Evolutionary conservation across 306 rosid genomes (phyloP).

Genomic region (Erythrophleum fordii): DNA sequence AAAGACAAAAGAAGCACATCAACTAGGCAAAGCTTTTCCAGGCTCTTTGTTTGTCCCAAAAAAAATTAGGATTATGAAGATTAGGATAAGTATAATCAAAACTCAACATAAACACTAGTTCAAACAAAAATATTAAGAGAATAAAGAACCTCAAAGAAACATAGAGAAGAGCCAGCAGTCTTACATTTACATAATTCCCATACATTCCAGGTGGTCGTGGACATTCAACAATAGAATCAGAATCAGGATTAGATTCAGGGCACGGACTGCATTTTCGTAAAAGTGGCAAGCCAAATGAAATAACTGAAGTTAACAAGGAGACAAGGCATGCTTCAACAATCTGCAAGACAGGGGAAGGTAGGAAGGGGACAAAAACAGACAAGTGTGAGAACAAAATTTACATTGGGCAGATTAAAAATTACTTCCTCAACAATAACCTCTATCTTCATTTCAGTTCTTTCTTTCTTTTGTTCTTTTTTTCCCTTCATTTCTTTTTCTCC

Average conservation of each 20-base stretch:
- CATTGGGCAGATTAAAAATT: slow-evolving; percentile 27
- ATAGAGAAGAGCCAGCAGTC: slow-evolving; percentile 38
- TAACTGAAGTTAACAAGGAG: slow-evolving; percentile 76
- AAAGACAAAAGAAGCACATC: neutral
- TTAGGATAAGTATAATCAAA: slow-evolving; percentile 19
- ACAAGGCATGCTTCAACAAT: slow-evolving; percentile 90
- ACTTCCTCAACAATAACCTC: slow-evolving; percentile 16
- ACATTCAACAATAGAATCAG: slow-evolving; percentile 83
- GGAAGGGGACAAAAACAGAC: slow-evolving; percentile 12
- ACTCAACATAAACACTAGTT: slow-evolving; percentile 4
- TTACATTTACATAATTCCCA: slow-evolving; percentile 98
- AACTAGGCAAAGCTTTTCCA: neutral
- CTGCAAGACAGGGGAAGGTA: slow-evolving; percentile 52
- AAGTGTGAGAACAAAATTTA: slow-evolving; percentile 31
- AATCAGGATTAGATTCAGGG: slow-evolving; percentile 71
- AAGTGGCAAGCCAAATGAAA: slow-evolving; percentile 95
- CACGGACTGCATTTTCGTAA: slow-evolving; percentile 88
- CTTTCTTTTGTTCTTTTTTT: slow-evolving; percentile 10
- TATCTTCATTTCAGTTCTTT: slow-evolving; percentile 13
- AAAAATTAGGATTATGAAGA: neutral
- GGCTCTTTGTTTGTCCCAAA: neutral
- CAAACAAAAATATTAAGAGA: slow-evolving; percentile 23
- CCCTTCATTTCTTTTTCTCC: slow-evolving; percentile 24
- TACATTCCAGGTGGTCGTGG: slow-evolving; percentile 93
- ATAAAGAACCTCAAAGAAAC: slow-evolving; percentile 19